These are phyloP conservation scores for Pleomassaria siparia DNA, from an alignment of 2,329 filamentous ascomycete species.

Conservation along the genomic window DNA sequence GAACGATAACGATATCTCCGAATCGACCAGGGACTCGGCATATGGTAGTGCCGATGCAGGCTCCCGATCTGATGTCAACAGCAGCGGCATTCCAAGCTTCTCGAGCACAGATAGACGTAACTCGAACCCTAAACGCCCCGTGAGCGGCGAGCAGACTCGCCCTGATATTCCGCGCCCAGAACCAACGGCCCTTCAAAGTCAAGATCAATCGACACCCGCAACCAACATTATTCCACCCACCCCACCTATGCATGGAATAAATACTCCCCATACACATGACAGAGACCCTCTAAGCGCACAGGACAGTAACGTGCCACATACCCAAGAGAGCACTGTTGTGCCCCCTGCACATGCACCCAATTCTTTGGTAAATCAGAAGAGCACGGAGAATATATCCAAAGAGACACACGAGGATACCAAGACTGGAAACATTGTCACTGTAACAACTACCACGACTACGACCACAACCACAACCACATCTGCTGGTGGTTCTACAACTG, in stretches of 20 bases:
- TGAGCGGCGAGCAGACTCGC: conserved; percentile 8
- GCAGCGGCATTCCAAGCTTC: conserved; percentile 36
- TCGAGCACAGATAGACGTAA: conserved; percentile 26
- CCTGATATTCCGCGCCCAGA: conserved; percentile 25
- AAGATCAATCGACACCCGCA: conserved; percentile 17
- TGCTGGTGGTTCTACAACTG: conserved; percentile 36
- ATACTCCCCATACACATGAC: not conserved
- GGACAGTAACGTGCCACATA: not conserved
- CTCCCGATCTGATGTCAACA: conserved; percentile 22
- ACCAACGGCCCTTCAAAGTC: conserved; percentile 11
- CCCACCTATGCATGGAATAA: conserved; percentile 12
- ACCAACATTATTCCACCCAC: conserved; percentile 27
- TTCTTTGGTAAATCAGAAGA: not conserved
- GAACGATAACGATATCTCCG: conserved; percentile 20
- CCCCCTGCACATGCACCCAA: conserved; percentile 12
- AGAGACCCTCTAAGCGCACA: not conserved
- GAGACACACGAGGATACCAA: conserved; percentile 35
- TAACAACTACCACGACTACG: conserved; percentile 40
- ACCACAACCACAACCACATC: conserved; percentile 40
- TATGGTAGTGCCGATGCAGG: conserved; percentile 36
- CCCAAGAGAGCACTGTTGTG: not conserved
- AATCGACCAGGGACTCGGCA: conserved; percentile 33
- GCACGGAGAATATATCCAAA: conserved; percentile 26
- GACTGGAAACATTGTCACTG: conserved; percentile 38
- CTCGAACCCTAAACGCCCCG: conserved; percentile 19